These are phyloP conservation scores for Pyrus betulifolia DNA, from an alignment of 306 rosid species.

Conservation along the genomic window DNA sequence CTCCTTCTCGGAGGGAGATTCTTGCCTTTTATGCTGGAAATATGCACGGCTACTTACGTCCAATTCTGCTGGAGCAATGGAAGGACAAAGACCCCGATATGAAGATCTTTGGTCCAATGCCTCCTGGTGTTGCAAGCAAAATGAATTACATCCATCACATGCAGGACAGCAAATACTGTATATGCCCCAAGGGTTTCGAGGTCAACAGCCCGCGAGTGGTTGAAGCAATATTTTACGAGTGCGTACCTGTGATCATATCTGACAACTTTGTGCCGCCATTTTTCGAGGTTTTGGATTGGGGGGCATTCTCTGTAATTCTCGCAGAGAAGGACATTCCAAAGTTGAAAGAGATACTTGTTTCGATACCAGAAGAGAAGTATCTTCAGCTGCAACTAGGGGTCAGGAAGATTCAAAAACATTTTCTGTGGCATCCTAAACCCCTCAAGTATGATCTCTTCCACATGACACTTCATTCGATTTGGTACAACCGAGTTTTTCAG, in stretches of 20 bases:
- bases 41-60: constrained; percentile 77
- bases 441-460: constrained; percentile 83
- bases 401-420: constrained; percentile 78
- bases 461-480: constrained; percentile 92
- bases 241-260: constrained; percentile 93
- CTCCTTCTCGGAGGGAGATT: constrained; percentile 55
- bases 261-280: constrained; percentile 94
- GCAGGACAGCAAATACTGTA: constrained; percentile 88
- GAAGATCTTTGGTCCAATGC: constrained; percentile 82
- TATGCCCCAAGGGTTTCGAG: constrained; percentile 95
- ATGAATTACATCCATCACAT: constrained; percentile 79
- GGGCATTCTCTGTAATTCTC: constrained; percentile 67
- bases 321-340: constrained; percentile 80
- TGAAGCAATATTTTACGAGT: constrained; percentile 83
- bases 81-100: constrained; percentile 72
- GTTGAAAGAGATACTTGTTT: constrained; percentile 57
- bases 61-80: constrained; percentile 69
- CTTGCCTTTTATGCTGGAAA: constrained; percentile 89
- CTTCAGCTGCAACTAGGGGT: constrained; percentile 69
- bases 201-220: constrained; percentile 89
- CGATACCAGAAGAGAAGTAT: constrained; percentile 68
- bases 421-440: constrained; percentile 83
- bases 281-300: constrained; percentile 90
- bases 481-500: constrained; percentile 90
- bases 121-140: constrained; percentile 72